Evolutionary conservation across 176 grass and related monocot genomes (phyloP).

Genomic region (Eragrostis curvula): DNA sequence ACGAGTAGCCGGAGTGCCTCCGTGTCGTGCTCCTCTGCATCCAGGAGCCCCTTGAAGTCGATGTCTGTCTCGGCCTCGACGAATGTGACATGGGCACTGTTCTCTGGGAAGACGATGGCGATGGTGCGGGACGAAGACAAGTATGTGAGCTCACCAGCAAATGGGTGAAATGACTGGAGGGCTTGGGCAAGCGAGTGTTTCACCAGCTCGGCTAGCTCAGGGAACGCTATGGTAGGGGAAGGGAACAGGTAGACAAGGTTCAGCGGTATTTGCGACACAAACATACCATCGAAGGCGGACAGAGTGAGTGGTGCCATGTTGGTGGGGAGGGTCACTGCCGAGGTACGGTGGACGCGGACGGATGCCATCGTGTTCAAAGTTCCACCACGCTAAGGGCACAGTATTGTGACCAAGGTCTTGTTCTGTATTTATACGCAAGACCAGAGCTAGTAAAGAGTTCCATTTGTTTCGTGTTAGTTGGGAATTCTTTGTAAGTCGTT

Average conservation of each 20-base stretch:
- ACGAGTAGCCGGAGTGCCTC: background rate
- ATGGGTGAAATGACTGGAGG: background rate
- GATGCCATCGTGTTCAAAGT: background rate
- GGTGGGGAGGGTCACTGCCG: background rate
- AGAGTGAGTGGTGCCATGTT: background rate
- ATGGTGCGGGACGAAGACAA: background rate
- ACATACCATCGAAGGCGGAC: background rate
- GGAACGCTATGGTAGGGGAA: background rate
- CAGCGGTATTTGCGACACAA: background rate
- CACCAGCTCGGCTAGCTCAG: background rate
- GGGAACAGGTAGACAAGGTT: background rate
- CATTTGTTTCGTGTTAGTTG: too few species aligned
- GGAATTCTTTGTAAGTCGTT: too few species aligned
- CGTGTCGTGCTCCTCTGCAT: background rate
- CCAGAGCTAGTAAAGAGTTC: too few species aligned
- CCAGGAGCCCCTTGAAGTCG: background rate
- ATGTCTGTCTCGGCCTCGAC: background rate
- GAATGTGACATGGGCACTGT: background rate
- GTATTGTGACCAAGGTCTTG: background rate
- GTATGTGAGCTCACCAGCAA: background rate
- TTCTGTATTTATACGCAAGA: too few species aligned
- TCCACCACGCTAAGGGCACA: background rate
- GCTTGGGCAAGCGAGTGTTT: background rate
- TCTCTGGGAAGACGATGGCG: background rate
- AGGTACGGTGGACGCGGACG: background rate